Evolutionary conservation across 148 eudicot species (phyloP).

Genomic region (Tetragonia tetragonoides): DNA sequence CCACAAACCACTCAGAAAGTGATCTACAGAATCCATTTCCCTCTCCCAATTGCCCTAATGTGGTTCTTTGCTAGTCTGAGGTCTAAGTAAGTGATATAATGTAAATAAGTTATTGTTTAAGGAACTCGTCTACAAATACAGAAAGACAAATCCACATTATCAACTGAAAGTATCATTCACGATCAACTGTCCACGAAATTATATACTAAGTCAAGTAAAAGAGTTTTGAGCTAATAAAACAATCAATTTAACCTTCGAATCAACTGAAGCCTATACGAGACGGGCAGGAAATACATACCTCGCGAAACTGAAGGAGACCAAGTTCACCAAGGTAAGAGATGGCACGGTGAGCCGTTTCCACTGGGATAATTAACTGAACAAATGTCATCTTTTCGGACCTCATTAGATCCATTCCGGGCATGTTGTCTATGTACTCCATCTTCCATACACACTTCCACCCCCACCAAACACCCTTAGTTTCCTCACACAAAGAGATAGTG

Average conservation of each 20-base stretch:
- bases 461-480: not conserved
- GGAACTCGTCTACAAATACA: not conserved
- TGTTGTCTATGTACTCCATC: conserved; percentile 68
- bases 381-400: conserved; percentile 93
- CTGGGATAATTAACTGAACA: conserved; percentile 86
- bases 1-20: not conserved
- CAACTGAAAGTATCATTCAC: not conserved
- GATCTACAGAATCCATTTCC: not conserved
- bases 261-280: not conserved
- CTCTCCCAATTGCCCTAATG: not conserved
- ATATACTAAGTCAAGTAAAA: not conserved
- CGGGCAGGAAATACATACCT: conserved; percentile 42
- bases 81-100: not conserved
- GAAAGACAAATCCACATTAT: not conserved
- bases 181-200: not conserved
- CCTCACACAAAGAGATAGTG: not conserved
- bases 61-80: not conserved
- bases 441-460: conserved; percentile 35
- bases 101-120: not conserved
- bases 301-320: conserved; percentile 93
- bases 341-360: conserved; percentile 96
- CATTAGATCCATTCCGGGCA: conserved; percentile 95
- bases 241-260: not conserved
- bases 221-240: not conserved
- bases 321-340: conserved; percentile 87